phyloP scores from a whole-genome alignment of 2,329 filamentous ascomycete genomes.

The Albophoma yamanashiensis region DNA sequence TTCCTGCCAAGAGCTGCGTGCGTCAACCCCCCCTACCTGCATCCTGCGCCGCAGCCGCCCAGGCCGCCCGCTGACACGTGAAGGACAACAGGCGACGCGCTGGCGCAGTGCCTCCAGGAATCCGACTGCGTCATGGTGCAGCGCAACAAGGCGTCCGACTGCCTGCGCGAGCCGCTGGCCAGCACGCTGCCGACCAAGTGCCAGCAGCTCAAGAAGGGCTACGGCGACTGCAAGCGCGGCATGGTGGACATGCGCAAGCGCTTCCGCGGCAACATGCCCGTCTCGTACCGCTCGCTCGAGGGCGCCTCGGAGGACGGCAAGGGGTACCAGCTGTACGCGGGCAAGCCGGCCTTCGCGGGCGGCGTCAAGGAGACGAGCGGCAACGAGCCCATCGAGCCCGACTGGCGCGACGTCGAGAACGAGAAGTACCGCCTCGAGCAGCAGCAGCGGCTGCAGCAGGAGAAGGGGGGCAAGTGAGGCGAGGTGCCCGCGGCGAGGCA shows the following conservation, averaged over 20 bases:
- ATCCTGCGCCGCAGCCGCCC: background rate
- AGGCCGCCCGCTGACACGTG: background rate
- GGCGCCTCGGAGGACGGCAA: slow-evolving; percentile 39
- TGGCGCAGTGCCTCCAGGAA: slow-evolving; percentile 90
- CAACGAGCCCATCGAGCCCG: slow-evolving; percentile 49
- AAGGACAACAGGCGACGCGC: slow-evolving; percentile 67
- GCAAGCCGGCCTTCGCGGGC: slow-evolving; percentile 57
- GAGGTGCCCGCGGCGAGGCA: background rate
- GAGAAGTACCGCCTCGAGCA: slow-evolving; percentile 38
- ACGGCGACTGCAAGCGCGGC: slow-evolving; percentile 90
- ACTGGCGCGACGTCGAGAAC: slow-evolving; percentile 57
- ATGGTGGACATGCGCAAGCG: slow-evolving; percentile 98
- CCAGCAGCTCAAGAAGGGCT: slow-evolving; percentile 85
- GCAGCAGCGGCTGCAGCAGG: slow-evolving; percentile 13
- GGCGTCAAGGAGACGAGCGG: slow-evolving; percentile 56
- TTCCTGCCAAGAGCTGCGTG: slow-evolving; percentile 95
- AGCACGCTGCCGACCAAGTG: slow-evolving; percentile 78
- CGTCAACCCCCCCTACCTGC: slow-evolving; percentile 18
- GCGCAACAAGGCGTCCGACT: slow-evolving; percentile 77
- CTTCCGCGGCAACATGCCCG: slow-evolving; percentile 87
- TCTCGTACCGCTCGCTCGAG: slow-evolving; percentile 52
- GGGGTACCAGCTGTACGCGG: slow-evolving; percentile 68
- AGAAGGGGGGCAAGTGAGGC: background rate
- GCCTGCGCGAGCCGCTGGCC: slow-evolving; percentile 70
- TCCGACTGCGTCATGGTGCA: slow-evolving; percentile 94